Evolutionary conservation across 768 basidiomycete genomes (phyloP).

Genomic region (Leccinellum luteum): DNA sequence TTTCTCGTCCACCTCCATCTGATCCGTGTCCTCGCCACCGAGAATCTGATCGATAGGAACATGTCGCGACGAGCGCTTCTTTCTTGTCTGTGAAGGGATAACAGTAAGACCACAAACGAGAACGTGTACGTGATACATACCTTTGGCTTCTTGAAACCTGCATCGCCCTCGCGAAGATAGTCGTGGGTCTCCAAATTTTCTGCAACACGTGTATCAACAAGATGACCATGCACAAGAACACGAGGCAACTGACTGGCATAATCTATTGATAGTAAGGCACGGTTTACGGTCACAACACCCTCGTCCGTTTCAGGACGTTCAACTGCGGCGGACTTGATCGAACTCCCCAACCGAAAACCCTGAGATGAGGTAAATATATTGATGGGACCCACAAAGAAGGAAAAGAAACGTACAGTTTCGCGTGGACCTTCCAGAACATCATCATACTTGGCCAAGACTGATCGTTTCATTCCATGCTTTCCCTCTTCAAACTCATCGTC

Average conservation of each 20-base stretch:
- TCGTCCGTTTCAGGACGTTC: constrained; percentile 45
- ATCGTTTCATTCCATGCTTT: constrained; percentile 73
- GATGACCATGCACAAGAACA: neutral
- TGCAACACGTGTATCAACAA: constrained; percentile 32
- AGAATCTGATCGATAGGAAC: constrained; percentile 38
- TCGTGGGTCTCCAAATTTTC: constrained; percentile 87
- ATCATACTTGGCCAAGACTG: constrained; percentile 91
- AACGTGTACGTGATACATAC: constrained; percentile 34
- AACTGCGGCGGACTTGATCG: constrained; percentile 39
- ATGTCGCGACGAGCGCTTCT: constrained; percentile 78
- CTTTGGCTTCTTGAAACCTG: constrained; percentile 95
- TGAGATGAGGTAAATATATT: constrained; percentile 30
- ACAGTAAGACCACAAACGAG: neutral
- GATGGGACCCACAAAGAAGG: neutral
- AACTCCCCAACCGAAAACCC: constrained; percentile 86
- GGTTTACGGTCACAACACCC: constrained; percentile 64
- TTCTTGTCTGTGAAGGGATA: constrained; percentile 68
- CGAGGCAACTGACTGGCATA: constrained; percentile 70
- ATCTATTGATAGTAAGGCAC: constrained; percentile 78
- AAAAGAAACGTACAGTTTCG: constrained; percentile 52
- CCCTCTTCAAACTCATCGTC: constrained; percentile 90
- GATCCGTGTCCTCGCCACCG: constrained; percentile 19
- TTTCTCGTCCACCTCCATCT: constrained; percentile 81
- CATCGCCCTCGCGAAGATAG: constrained; percentile 87
- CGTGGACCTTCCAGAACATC: constrained; percentile 72